Evolutionary conservation across 163 green algal genomes (phyloP).

Genomic region (Scenedesmus sp.): DNA sequence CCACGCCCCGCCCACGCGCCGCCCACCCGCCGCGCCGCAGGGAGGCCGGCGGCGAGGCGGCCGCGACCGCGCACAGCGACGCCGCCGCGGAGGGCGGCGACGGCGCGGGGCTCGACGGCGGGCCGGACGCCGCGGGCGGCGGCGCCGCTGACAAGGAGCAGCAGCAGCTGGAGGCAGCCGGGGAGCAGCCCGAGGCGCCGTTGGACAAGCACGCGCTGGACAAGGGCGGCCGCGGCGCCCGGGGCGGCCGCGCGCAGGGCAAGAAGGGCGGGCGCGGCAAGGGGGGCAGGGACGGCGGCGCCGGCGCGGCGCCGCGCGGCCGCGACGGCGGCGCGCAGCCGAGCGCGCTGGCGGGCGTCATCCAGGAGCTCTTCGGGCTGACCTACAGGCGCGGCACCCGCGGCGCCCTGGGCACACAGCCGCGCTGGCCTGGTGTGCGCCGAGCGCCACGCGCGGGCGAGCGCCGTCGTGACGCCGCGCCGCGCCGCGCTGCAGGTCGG

Average conservation of each 20-base stretch:
- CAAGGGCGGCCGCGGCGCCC: background rate
- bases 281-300: background rate
- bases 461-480: too few relatives aligned
- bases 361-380: slow-evolving; percentile 49
- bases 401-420: too few relatives aligned
- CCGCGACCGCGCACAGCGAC: slow-evolving; percentile 16
- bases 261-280: background rate
- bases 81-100: background rate
- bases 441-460: too few relatives aligned
- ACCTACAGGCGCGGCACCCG: slow-evolving; percentile 10
- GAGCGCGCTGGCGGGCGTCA: background rate
- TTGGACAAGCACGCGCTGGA: background rate
- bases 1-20: too few relatives aligned
- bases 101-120: background rate
- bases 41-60: slow-evolving; percentile 20
- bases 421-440: too few relatives aligned
- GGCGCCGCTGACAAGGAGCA: slow-evolving; percentile 14
- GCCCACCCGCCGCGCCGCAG: too few relatives aligned
- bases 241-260: background rate
- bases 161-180: background rate
- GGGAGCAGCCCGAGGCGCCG: background rate
- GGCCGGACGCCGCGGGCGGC: background rate
- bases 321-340: background rate
- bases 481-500: background rate
- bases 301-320: background rate